Base-by-base conservation (phyloP, 163 green algal genomes). In the Scenedesmus sp. region DNA sequence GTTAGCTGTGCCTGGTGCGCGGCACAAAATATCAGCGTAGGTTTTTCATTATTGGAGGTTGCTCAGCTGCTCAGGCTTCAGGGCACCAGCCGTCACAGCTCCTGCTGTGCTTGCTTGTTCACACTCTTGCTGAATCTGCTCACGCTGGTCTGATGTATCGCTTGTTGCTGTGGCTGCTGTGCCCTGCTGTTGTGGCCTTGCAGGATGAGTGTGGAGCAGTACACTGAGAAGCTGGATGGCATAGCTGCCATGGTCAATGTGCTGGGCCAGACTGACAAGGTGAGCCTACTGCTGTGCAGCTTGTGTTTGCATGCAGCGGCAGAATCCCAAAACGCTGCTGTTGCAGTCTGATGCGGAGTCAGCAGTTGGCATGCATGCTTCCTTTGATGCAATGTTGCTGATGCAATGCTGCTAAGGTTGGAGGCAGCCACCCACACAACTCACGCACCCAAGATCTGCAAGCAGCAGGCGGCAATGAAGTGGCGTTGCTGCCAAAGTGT, bases 141-240 rank as follows among this genome's bases (percentile, higher is more conserved):
- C 34, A 46, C 34, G 34, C 34, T 46, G 34, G 34, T 46, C 34
- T 46, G 34, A 46, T 46, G 12, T 70, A 13, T 13, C 10, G 62
- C 62, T 70, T 70, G 62, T 20, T 70, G 59, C 62, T 70, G 2
- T 20, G 16, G 59, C 62, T 70, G 9, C 10, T 13, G 10, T 20
- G 62, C 18, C 10, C 62, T 76, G 66, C 66, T 76, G 12, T 18
- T 3, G 7, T 34, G 4, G 62, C 9, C 62, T 34, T 79, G 23
- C 23, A 79, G 70, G 18, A 95, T 98, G 92, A 96, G 83, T 0
- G 91, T 94, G 52, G 92, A 95, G 90, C 94, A 95, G 94, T 98
- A 96, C 83, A 92, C 95, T 55, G 96, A 98, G 70, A 97, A 98
- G 91, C 84, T 98, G 64, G 95, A 97, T n/a, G 87, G 92, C 4